A percentile compares a stretch with the other conserved stretches of the same genome.
Conservation (phyloP, 2,329 filamentous ascomycete species). For the Camillea tinctor region DNA sequence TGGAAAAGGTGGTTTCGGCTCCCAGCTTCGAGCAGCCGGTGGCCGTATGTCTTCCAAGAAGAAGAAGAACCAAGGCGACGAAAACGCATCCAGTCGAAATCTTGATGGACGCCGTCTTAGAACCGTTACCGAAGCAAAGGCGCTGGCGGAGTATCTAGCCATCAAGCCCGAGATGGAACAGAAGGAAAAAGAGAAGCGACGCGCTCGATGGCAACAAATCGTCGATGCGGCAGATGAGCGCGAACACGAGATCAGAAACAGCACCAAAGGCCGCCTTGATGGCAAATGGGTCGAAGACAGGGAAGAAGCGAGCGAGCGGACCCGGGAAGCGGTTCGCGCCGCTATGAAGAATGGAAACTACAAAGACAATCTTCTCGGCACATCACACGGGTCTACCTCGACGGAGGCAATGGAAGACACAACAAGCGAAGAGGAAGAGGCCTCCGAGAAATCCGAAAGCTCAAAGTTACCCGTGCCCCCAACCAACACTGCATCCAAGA, state of each 20-base stretch:
- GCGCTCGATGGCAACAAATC: constrained; percentile 83
- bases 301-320: constrained; percentile 83
- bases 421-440: constrained; percentile 34
- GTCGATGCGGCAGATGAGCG: constrained; percentile 80
- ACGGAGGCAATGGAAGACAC: constrained; percentile 34
- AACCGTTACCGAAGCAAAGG: constrained; percentile 93
- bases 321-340: constrained; percentile 70
- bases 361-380: constrained; percentile 58
- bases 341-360: constrained; percentile 66
- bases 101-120: constrained; percentile 86
- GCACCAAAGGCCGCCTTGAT: constrained; percentile 70
- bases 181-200: constrained; percentile 83
- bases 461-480: constrained; percentile 51
- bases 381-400: constrained; percentile 49
- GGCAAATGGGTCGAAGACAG: constrained; percentile 95
- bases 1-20: constrained; percentile 97
- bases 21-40: constrained; percentile 91
- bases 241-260: constrained; percentile 78
- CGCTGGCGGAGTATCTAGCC: constrained; percentile 88
- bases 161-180: constrained; percentile 97
- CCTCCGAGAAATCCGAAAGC: constrained; percentile 38
- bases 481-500: constrained; percentile 40
- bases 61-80: constrained; percentile 78
- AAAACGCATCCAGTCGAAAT: constrained; percentile 89
- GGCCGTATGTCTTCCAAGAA: constrained; percentile 97